phyloP scores from a whole-genome alignment of 1,284 basidiomycete species.

The Trametes pubescens region DNA sequence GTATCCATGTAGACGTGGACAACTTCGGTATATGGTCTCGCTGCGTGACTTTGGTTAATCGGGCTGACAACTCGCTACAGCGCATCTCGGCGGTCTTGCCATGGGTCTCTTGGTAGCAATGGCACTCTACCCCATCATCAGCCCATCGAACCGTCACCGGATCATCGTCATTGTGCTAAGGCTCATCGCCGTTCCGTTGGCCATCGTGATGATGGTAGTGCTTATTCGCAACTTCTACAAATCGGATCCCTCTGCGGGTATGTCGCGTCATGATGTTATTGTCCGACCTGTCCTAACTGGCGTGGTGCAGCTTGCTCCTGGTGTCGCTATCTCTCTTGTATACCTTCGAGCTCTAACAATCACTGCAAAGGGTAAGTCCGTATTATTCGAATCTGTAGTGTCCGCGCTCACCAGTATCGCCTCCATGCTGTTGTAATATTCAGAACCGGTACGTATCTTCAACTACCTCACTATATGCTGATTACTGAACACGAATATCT shows the following conservation, averaged over 20 bases:
- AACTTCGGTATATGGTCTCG: conserved; percentile 68
- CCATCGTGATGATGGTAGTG: conserved; percentile 84
- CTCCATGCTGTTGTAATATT: not conserved
- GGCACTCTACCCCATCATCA: conserved; percentile 91
- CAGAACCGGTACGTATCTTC: conserved; percentile 10
- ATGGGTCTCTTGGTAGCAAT: conserved; percentile 88
- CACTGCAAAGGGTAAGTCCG: conserved; percentile 71
- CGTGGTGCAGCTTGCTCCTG: conserved; percentile 75
- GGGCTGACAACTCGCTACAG: conserved; percentile 45
- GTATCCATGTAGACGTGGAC: conserved; percentile 63
- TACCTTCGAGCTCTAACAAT: conserved; percentile 81
- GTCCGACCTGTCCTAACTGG: conserved; percentile 14
- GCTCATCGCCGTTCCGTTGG: conserved; percentile 75
- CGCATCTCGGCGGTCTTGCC: conserved; percentile 80
- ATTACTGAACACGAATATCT: not conserved
- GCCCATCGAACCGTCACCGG: conserved; percentile 75
- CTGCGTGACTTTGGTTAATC: conserved; percentile 1
- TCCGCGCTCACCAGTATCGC: not conserved
- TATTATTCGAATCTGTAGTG: not conserved
- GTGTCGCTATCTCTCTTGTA: conserved; percentile 90
- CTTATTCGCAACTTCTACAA: conserved; percentile 92
- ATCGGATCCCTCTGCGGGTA: conserved; percentile 81
- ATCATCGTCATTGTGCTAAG: conserved; percentile 81
- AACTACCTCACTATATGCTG: not conserved
- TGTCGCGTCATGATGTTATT: conserved; percentile 33